phyloP scores from a whole-genome alignment of 129 eudicot species.

The Artemisia annua region DNA sequence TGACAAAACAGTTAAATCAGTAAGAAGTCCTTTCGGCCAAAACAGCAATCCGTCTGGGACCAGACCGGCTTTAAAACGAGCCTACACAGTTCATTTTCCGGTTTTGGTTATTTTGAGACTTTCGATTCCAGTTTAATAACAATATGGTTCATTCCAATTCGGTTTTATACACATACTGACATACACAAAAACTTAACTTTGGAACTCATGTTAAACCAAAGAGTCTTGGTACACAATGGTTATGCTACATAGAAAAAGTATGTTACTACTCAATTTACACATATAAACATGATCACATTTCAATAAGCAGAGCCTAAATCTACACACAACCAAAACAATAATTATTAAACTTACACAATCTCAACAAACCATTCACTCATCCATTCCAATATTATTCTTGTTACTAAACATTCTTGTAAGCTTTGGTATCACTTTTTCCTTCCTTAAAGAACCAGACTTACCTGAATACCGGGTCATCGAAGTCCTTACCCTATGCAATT shows the following conservation, averaged over 20 bases:
- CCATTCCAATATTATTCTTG: conserved; percentile 27
- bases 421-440: conserved; percentile 43
- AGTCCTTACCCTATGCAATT: conserved; percentile 35
- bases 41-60: too few relatives aligned
- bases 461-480: conserved; percentile 1
- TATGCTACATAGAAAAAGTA: neutral
- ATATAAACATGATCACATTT: neutral
- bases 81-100: too few relatives aligned
- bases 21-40: too few relatives aligned
- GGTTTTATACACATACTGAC: too few relatives aligned
- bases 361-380: conserved; percentile 14
- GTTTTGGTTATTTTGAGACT: too few relatives aligned
- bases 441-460: conserved; percentile 8
- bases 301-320: conserved; percentile 1
- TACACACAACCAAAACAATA: conserved; percentile 27
- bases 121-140: too few relatives aligned
- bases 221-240: neutral
- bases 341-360: conserved; percentile 30
- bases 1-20: too few relatives aligned
- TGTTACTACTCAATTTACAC: neutral
- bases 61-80: too few relatives aligned
- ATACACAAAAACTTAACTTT: too few relatives aligned
- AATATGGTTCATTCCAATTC: too few relatives aligned
- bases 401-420: conserved; percentile 48
- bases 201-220: too few relatives aligned